Base-by-base conservation (phyloP, 768 basidiomycete species). In the Termitomyces sp. region DNA sequence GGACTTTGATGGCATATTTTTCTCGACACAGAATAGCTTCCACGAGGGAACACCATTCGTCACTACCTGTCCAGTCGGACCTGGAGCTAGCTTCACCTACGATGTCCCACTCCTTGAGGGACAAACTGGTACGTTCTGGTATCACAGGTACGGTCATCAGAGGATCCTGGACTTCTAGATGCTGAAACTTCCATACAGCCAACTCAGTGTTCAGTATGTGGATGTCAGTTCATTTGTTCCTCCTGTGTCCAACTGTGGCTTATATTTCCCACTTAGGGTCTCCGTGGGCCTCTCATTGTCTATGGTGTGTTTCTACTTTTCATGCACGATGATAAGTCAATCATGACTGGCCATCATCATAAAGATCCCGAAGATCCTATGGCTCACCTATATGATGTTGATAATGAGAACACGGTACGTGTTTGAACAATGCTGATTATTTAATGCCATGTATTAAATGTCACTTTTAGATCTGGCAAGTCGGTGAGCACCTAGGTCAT, bases 41-140 rank as follows among this genome's bases (percentile, higher is more conserved):
- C 63, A 75, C 40, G 67, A 68, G 52, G 71, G 70, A 0, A 42
- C 74, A 20, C 66, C 72, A 7, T 69, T 62, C 32, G 60, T 62
- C 11, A 59, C 60, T n/a, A 56, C 57, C 16, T 75, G 75, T 59
- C 75, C 74, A 0, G 70, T 75, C 52, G 67, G 66, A 13, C 74
- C 73, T 1, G 66, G 65, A 4, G 63, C 68, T 16, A 69, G 67
- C 13, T 76, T 70, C 50, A 66, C 68, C 9, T 74, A 76, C 53
- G 60, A 66, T 58, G 66, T 72, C 38, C 69, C 69, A 2, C 63
- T 72, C 15, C 65, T 73, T 7, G 62, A 57, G n/a, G 57, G 63
- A 1, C 73, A 74, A 38, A 63, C 75, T 4, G 75, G 62, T 22
- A 76, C 75, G 2, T 73, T 69, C 59, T 75, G 74, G 73, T 75